Evolutionary conservation across 352 stramenopile species (phyloP).

Genomic region (Pythium rhizo-oryzae): DNA sequence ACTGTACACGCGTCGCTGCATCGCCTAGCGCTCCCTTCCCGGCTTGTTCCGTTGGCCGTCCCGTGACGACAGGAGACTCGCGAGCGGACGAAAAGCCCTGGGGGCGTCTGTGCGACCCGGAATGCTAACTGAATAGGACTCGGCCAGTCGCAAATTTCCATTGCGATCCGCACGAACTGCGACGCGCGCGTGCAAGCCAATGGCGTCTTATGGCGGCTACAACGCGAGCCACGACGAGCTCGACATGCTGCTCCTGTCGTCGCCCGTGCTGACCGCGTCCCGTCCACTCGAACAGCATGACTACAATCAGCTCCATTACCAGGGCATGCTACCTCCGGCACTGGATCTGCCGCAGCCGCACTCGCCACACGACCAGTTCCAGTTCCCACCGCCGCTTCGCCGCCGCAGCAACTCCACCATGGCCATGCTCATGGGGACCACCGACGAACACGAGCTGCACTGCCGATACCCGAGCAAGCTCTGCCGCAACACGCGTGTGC

Average conservation of each 20-base stretch:
- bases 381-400: not conserved
- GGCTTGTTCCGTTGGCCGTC: not conserved
- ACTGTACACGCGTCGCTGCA: not conserved
- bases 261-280: not conserved
- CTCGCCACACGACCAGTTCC: not conserved
- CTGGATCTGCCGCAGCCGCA: not conserved
- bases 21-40: not conserved
- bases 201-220: not conserved
- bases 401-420: constrained; percentile 8
- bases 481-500: constrained; percentile 29
- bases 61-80: too few relatives aligned
- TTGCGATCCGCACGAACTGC: not conserved
- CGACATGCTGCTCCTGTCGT: not conserved
- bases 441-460: constrained; percentile 5
- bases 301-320: not conserved
- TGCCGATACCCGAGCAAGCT: constrained; percentile 29
- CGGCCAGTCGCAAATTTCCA: not conserved
- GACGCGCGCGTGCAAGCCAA: not conserved
- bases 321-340: not conserved
- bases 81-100: too few relatives aligned
- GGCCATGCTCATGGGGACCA: not conserved
- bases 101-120: too few relatives aligned
- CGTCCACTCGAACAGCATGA: not conserved
- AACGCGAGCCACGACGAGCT: not conserved
- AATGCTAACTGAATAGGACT: too few relatives aligned